Evolutionary conservation across 73 alveolate species (phyloP), one percentile per base, ranked within the genome.

Genomic region (Loxodes magnus): DNA sequence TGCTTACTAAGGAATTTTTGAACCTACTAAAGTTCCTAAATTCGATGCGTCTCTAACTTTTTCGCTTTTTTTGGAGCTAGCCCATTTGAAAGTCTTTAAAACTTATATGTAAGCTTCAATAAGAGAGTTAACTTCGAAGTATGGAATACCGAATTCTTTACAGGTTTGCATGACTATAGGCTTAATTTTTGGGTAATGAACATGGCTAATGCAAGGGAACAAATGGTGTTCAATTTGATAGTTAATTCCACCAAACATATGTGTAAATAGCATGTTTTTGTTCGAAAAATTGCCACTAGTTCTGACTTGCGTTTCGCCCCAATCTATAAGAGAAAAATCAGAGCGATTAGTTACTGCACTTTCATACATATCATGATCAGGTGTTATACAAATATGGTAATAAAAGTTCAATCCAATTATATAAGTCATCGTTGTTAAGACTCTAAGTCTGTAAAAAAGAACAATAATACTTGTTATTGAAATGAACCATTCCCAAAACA

Each of bases 221-320:
- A 49, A 33, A 10, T 49, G 61, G 29, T 49, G 61, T 12, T 49
- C 61, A 7, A 49, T 49, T 33, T 49, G 61, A 25, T 26, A 49
- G 61, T 49, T 49, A 46, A 49, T 49, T 10, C 61, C 61, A 16
- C 61, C 61, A 7, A 49, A 49, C 43, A 49, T 2, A 14, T 42
- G 21, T 9, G 49, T 31, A 9, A 49, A 42, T 33, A 31, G 20
- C 4, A 46, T 19, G 41, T 23, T 24, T 30, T 49, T 20, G 33
- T 31, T 46, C 0, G 61, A 42, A 35, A 49, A 49, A 27, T 35
- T 49, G 24, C 43, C 38, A 9, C 43, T 24, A 42, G 30, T 46
- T 26, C 61, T 30, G 30, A 26, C 61, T n/a, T 49, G 61, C 61
- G 34, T 49, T 46, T 49, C 61, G 30, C 61, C 61, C 61, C 61